Evolutionary conservation across 345 rosid genomes (phyloP).

Genomic region (Rhodamnia argentea): DNA sequence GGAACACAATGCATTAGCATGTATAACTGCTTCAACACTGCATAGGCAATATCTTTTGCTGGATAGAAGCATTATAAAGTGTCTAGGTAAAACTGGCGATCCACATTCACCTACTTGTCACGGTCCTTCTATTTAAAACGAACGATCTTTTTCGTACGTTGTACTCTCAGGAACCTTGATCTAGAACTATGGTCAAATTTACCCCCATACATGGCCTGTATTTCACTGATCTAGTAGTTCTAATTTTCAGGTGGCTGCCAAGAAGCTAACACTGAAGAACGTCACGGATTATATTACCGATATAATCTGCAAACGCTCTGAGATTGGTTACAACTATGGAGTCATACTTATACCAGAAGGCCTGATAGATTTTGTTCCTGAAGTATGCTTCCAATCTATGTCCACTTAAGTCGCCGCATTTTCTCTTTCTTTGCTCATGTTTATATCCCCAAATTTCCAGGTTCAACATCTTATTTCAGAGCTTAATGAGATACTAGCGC

Average conservation of each 20-base stretch:
- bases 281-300: slow-evolving; percentile 82
- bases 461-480: slow-evolving; percentile 89
- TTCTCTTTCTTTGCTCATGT: background rate
- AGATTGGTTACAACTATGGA: slow-evolving; percentile 75
- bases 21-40: background rate
- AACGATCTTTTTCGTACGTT: background rate
- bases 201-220: background rate
- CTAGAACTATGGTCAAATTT: background rate
- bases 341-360: slow-evolving; percentile 97
- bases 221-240: background rate
- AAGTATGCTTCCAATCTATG: slow-evolving; percentile 29
- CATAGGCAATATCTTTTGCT: background rate
- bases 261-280: slow-evolving; percentile 69
- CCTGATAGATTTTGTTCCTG: slow-evolving; percentile 94
- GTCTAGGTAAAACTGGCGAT: background rate
- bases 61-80: background rate
- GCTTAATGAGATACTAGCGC: slow-evolving; percentile 81
- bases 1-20: background rate
- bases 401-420: background rate
- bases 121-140: background rate
- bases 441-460: slow-evolving; percentile 17
- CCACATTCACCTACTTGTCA: background rate
- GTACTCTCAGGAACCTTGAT: background rate
- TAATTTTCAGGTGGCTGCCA: slow-evolving; percentile 55
- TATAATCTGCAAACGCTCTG: slow-evolving; percentile 65